Evolutionary conservation across 768 basidiomycete species (phyloP), one percentile per base, ranked within the genome.

Genomic region (Hebeloma cylindrosporum): DNA sequence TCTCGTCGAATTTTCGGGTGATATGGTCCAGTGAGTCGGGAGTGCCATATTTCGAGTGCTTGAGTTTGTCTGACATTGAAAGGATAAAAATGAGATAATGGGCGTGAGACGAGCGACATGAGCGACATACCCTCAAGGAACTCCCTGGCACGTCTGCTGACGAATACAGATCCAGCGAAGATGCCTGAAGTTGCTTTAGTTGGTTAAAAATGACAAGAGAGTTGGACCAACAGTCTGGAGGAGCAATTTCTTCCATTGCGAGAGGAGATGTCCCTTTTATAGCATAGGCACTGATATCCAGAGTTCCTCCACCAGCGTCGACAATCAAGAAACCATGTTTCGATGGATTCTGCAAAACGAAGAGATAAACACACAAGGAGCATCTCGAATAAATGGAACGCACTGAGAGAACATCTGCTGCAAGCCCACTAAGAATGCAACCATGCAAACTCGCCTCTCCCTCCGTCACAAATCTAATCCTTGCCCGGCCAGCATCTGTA

Each of bases 361-460:
- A 40, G 21, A 37, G 25, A 21, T 54, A n/a, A 17, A 45, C 8
- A 35, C 23, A 18, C 13, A 43, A 16, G 3, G 17, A 28, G 17
- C 9, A 35, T 11, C 39, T 21, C 22, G 20, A 40, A 21, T 35
- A 45, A 20, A 47, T 14, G 16, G 8, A 6, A 66, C 75, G 34
- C 51, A 88, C 87, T 40, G 80, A 82, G 52, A 90, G 78, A 25
- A 89, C 83, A 51, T 89, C 86, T 2, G 78, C 80, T 13, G 87
- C 86, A 3, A 90, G 72, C 7, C 87, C 87, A 56, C 81, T 88
- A 54, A 87, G 63, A 3, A 89, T 80, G 61, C 87, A 89, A 0
- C 86, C 83, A 59, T 90, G 87, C 54, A 90, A 66, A 72, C 87
- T 88, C 0, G 87, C 87, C 65, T 90, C 87, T 41, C 87, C 87